Evolutionary conservation across 2,329 filamentous ascomycete genomes (phyloP).

Genomic region (Chrysosporium keratinophilum): DNA sequence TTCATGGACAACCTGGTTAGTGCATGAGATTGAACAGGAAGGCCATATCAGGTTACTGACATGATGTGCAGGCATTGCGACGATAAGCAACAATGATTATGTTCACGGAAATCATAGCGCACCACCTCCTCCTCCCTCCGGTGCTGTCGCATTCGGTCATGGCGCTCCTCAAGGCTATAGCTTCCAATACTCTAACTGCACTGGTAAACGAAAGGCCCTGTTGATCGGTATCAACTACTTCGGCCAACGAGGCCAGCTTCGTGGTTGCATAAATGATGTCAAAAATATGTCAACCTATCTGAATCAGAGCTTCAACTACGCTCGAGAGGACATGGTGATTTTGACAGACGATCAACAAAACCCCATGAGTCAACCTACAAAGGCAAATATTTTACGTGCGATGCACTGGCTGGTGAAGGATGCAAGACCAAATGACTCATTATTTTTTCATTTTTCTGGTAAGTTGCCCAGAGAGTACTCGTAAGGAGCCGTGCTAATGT

Average conservation of each 20-base stretch:
- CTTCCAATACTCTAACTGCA: constrained; percentile 88
- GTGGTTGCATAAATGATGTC: constrained; percentile 94
- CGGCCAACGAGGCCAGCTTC: constrained; percentile 75
- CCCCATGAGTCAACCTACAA: constrained; percentile 92
- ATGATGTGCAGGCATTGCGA: constrained; percentile 20
- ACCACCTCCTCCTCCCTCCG: constrained; percentile 56
- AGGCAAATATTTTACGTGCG: constrained; percentile 84
- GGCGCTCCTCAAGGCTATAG: constrained; percentile 71
- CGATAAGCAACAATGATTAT: constrained; percentile 45
- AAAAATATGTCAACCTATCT: constrained; percentile 93
- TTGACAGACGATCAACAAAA: constrained; percentile 96
- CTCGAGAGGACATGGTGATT: constrained; percentile 92
- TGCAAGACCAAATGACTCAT: constrained; percentile 78
- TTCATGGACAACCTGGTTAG: constrained; percentile 34
- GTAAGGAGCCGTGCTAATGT: neutral
- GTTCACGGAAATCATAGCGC: constrained; percentile 47
- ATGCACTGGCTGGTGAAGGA: constrained; percentile 99
- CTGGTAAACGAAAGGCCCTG: constrained; percentile 75
- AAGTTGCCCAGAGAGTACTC: constrained; percentile 22
- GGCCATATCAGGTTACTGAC: constrained; percentile 3
- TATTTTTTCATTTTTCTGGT: constrained; percentile 98
- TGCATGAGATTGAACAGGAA: neutral
- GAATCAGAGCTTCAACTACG: constrained; percentile 81
- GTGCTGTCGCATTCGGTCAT: constrained; percentile 62
- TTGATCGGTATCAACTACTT: constrained; percentile 97